Conservation (phyloP, 495 filamentous ascomycete species). For the Terfezia boudieri region DNA sequence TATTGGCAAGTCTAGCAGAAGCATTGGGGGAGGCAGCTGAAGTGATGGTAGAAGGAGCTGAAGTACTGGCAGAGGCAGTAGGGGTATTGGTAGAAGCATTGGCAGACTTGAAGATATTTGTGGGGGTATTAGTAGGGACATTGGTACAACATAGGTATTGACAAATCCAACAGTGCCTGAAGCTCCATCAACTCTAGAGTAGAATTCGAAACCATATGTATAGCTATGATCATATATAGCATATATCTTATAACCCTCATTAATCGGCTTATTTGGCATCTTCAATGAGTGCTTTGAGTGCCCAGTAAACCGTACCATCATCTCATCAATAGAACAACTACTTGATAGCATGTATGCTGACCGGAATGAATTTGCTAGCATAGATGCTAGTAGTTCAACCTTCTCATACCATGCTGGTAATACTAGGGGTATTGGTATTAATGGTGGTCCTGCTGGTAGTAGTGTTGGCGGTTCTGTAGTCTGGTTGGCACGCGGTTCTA, state of each 20-base stretch:
- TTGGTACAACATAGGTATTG: too few relatives aligned
- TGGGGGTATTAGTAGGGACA: neutral
- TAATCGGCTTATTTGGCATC: conserved; percentile 2
- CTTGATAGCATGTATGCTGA: neutral
- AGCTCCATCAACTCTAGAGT: neutral
- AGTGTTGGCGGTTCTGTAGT: too few relatives aligned
- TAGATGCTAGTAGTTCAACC: neutral
- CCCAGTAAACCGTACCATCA: conserved; percentile 1
- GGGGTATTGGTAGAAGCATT: too few relatives aligned
- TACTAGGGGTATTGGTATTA: too few relatives aligned
- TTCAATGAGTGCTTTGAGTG: neutral
- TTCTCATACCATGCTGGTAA: neutral
- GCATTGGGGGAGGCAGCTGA: too few relatives aligned
- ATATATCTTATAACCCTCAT: conserved; percentile 1
- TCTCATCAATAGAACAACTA: neutral
- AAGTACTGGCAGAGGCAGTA: too few relatives aligned
- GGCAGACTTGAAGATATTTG: neutral
- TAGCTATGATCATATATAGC: conserved; percentile 2
- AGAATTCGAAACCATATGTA: conserved; percentile 2
- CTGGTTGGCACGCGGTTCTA: too few relatives aligned
- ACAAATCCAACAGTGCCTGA: neutral
- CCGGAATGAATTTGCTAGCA: neutral
- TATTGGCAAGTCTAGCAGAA: too few relatives aligned
- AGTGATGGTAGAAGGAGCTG: too few relatives aligned
- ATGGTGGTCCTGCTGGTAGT: too few relatives aligned